Evolutionary conservation across 768 basidiomycete genomes (phyloP).

Genomic region (Tulasnella calospora): DNA sequence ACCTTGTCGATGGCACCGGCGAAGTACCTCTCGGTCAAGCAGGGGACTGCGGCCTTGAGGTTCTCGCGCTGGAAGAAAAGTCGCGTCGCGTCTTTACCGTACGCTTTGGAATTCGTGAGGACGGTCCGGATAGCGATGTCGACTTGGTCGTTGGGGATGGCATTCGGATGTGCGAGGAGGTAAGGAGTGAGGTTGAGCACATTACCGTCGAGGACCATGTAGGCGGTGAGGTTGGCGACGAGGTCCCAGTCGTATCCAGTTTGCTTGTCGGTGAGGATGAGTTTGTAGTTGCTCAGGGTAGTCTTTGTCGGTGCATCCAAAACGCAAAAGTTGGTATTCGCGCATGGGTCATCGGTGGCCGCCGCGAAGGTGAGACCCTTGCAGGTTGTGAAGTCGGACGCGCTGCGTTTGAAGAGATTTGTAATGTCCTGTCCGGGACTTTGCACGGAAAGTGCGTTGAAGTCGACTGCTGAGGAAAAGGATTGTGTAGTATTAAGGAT

Average conservation of each 20-base stretch:
- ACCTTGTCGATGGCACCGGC: slow-evolving; percentile 97
- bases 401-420: slow-evolving; percentile 68
- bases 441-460: slow-evolving; percentile 51
- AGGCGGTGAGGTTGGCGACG: slow-evolving; percentile 63
- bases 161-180: slow-evolving; percentile 60
- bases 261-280: slow-evolving; percentile 59
- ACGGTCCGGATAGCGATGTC: slow-evolving; percentile 79
- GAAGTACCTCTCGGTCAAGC: slow-evolving; percentile 77
- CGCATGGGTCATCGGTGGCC: slow-evolving; percentile 73
- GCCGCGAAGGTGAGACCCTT: slow-evolving; percentile 55
- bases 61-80: slow-evolving; percentile 70
- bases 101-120: slow-evolving; percentile 46
- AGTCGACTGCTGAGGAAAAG: slow-evolving; percentile 50
- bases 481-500: slow-evolving; percentile 67
- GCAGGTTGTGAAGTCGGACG: slow-evolving; percentile 63
- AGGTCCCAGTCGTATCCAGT: slow-evolving; percentile 93
- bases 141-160: slow-evolving; percentile 68
- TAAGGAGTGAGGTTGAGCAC: slow-evolving; percentile 93
- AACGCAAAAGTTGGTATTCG: slow-evolving; percentile 26
- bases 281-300: slow-evolving; percentile 55
- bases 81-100: slow-evolving; percentile 86
- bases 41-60: slow-evolving; percentile 65
- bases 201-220: slow-evolving; percentile 85
- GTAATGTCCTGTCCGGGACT: slow-evolving; percentile 85
- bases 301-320: slow-evolving; percentile 34